phyloP scores from a whole-genome alignment of 768 basidiomycete genomes.

The Leucocoprinus sp. region DNA sequence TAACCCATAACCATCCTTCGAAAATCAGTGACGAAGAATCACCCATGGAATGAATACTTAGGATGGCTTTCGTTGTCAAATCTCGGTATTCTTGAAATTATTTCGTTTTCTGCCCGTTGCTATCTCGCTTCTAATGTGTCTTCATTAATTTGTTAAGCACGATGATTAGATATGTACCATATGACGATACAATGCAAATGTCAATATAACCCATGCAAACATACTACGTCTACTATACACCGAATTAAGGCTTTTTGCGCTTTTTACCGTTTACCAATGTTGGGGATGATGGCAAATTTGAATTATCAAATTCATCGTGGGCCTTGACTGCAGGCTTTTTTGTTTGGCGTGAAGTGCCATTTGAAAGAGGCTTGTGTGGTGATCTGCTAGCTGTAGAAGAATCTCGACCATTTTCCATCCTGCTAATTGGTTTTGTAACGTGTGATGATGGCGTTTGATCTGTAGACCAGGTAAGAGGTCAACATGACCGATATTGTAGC shows the following conservation, averaged over 20 bases:
- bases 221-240: slow-evolving; percentile 16
- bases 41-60: slow-evolving; percentile 5
- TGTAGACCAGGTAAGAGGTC: background rate
- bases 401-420: slow-evolving; percentile 1
- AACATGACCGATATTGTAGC: background rate
- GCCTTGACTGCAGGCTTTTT: background rate
- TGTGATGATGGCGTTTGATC: slow-evolving; percentile 5
- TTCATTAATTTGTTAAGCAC: slow-evolving; percentile 3
- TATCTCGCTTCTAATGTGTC: slow-evolving; percentile 6
- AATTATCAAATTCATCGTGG: slow-evolving; percentile 11
- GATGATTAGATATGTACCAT: slow-evolving; percentile 11
- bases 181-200: slow-evolving; percentile 6
- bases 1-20: slow-evolving; percentile 10
- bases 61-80: background rate
- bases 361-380: background rate
- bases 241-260: slow-evolving; percentile 40
- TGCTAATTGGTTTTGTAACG: slow-evolving; percentile 1
- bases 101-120: slow-evolving; percentile 7
- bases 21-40: slow-evolving; percentile 8
- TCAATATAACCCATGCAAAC: slow-evolving; percentile 10
- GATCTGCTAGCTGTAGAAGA: background rate
- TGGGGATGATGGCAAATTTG: slow-evolving; percentile 16
- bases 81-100: background rate
- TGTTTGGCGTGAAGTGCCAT: slow-evolving; percentile 2
- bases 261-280: slow-evolving; percentile 38